phyloP scores from a whole-genome alignment of 306 rosid genomes.

The Cucumis cinereus region DNA sequence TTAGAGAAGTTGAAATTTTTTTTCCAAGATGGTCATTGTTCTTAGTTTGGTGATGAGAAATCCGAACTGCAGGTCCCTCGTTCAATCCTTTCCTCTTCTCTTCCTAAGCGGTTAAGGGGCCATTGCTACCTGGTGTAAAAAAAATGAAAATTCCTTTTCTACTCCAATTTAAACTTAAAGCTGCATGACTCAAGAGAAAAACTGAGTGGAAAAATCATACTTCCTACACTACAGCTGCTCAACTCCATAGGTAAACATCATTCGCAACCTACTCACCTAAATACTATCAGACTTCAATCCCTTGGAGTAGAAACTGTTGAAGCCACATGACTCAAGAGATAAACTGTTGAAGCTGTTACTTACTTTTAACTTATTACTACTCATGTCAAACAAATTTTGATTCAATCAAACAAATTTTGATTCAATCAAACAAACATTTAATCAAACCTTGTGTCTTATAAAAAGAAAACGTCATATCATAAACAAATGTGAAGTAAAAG shows the following conservation, averaged over 20 bases:
- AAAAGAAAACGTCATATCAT: not conserved
- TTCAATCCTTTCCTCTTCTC: not conserved
- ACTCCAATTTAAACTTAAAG: not conserved
- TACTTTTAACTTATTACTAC: not conserved
- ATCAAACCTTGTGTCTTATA: not conserved
- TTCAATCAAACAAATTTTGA: not conserved
- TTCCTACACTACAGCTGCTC: not conserved
- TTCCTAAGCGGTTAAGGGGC: not conserved
- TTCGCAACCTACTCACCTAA: not conserved
- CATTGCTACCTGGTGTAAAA: not conserved
- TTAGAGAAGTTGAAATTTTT: too few species aligned
- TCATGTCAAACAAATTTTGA: not conserved
- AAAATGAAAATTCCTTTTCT: not conserved
- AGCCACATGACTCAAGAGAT: too few species aligned
- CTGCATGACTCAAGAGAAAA: not conserved
- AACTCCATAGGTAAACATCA: not conserved
- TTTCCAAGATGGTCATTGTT: too few species aligned
- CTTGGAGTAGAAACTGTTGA: not conserved
- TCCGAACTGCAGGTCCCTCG: too few species aligned
- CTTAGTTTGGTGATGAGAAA: too few species aligned
- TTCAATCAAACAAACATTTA: not conserved
- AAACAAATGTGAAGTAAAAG: not conserved
- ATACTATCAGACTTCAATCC: not conserved
- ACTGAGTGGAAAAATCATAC: not conserved
- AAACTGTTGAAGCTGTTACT: not conserved